A percentile compares a stretch with the other conserved stretches of the same genome.
phyloP scores from a whole-genome alignment of 768 basidiomycete genomes.

The Leccinum rimulosum region DNA sequence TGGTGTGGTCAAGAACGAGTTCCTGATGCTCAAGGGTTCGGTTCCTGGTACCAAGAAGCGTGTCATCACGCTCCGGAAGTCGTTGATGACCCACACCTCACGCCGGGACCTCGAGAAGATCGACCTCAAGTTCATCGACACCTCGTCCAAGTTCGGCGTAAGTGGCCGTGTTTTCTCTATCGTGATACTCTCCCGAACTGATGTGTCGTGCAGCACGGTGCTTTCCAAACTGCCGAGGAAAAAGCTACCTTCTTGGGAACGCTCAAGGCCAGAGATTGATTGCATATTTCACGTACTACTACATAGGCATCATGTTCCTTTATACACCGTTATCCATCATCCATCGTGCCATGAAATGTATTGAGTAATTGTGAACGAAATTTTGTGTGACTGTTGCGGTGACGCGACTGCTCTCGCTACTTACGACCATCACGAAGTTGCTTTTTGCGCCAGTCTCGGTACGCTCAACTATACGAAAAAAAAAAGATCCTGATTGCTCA shows the following conservation, averaged over 20 bases:
- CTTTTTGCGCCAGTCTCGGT: constrained; percentile 44
- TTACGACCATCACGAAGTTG: constrained; percentile 9
- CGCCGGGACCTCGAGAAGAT: constrained; percentile 98
- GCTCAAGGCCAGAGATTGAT: constrained; percentile 80
- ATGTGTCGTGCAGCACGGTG: constrained; percentile 65
- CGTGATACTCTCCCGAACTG: background rate
- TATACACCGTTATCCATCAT: constrained; percentile 29
- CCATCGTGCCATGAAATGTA: constrained; percentile 39
- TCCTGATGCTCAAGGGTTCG: constrained; percentile 94
- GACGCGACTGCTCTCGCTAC: background rate
- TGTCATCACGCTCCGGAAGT: constrained; percentile 95
- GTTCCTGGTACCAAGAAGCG: constrained; percentile 97
- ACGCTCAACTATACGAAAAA: constrained; percentile 17
- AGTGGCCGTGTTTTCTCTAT: constrained; percentile 28
- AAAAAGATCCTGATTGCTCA: constrained; percentile 6
- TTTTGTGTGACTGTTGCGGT: constrained; percentile 1
- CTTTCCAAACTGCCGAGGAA: constrained; percentile 97
- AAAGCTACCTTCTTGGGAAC: constrained; percentile 92
- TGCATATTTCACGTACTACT: constrained; percentile 37
- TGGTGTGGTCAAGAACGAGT: constrained; percentile 98
- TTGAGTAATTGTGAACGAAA: background rate
- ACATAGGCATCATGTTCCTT: constrained; percentile 36
- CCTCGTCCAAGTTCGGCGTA: constrained; percentile 96
- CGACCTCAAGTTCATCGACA: constrained; percentile 97
- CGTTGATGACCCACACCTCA: constrained; percentile 93